Evolutionary conservation across 192 early-diverging fungal species (phyloP), one percentile per base, ranked within the genome.

Genomic region (Lobosporangium transversale): DNA sequence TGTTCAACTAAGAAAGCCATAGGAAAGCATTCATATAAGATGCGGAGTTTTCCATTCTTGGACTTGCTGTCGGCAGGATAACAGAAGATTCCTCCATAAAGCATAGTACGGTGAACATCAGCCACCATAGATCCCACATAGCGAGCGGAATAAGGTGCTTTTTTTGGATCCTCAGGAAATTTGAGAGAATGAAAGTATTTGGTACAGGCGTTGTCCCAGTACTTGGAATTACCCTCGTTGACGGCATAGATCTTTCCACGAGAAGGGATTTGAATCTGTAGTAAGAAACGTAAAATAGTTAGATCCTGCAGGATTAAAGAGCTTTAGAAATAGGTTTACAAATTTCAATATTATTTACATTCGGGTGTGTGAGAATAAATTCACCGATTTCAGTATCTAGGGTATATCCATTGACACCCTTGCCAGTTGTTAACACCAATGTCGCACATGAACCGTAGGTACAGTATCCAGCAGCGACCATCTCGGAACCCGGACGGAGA

Each of bases 111-210:
- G 84, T 98, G 96, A 27, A 99, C 93, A 85, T 99, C 97, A 43
- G 96, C 94, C 14, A 99, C 97, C 97, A 99, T 99, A 53, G 93
- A 95, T 17, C 97, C 97, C 30, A 98, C 94, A 82, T 98, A 98
- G 73, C 97, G 92, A 30, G 95, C 94, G 27, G 90, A 90, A 84
- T 98, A 98, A 18, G 93, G 93, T 1, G 70, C 33, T 73, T 91
- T 89, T 79, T 86, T 86, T 33, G 90, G 89, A 23, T 88, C 88
- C 37, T 85, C 78, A 3, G 93, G 94, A 83, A 89, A 93, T 85
- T 99, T 99, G 81, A 99, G 69, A 7, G 88, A 81, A 68, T 95
- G 86, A 62, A 99, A 89, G 84, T 99, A 99, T 40, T 90, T 90
- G 54, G 89, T 91, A 71, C 92, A 91, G 30, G 94, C 88, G 32